These are phyloP conservation scores for Stenocarpella maydis DNA, from an alignment of 2,329 filamentous ascomycete genomes.

Conservation along the genomic window DNA sequence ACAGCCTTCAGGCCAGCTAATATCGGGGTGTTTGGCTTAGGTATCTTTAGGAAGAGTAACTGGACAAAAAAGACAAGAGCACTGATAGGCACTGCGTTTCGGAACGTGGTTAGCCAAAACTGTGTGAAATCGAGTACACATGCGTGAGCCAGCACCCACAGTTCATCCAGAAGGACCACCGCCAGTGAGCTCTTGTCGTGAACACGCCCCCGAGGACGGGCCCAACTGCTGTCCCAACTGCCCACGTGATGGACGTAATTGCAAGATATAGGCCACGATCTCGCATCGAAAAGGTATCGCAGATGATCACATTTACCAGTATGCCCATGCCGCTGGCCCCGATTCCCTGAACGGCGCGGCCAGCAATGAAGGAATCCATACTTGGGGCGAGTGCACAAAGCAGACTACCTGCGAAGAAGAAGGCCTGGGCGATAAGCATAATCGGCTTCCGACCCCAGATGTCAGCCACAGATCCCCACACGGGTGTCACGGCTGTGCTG, in stretches of 20 bases:
- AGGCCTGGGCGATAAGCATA: conserved; percentile 56
- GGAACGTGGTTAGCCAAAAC: conserved; percentile 43
- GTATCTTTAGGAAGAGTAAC: conserved; percentile 71
- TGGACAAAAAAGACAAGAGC: conserved; percentile 58
- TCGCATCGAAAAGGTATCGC: conserved; percentile 63
- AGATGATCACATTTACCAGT: conserved; percentile 67
- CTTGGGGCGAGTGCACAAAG: conserved; percentile 59
- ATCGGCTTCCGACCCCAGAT: conserved; percentile 67
- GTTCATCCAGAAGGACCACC: conserved; percentile 77
- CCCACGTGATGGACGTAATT: conserved; percentile 66
- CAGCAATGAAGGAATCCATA: conserved; percentile 62
- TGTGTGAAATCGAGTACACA: no score
- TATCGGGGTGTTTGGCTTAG: conserved; percentile 72
- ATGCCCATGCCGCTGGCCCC: conserved; percentile 66
- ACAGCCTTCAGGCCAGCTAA: conserved; percentile 69
- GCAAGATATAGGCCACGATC: conserved; percentile 61
- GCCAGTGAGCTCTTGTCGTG: conserved; percentile 67
- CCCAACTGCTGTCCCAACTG: conserved; percentile 69
- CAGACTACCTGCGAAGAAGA: conserved; percentile 64
- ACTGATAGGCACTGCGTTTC: conserved; percentile 46
- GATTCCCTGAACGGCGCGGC: conserved; percentile 63
- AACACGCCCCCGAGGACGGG: conserved; percentile 76
- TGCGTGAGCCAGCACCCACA: conserved; percentile 25
- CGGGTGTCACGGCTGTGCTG: conserved; percentile 70
- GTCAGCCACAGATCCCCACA: conserved; percentile 72